Conservation (phyloP, 495 filamentous ascomycete genomes). For the Xylaria longipes region DNA sequence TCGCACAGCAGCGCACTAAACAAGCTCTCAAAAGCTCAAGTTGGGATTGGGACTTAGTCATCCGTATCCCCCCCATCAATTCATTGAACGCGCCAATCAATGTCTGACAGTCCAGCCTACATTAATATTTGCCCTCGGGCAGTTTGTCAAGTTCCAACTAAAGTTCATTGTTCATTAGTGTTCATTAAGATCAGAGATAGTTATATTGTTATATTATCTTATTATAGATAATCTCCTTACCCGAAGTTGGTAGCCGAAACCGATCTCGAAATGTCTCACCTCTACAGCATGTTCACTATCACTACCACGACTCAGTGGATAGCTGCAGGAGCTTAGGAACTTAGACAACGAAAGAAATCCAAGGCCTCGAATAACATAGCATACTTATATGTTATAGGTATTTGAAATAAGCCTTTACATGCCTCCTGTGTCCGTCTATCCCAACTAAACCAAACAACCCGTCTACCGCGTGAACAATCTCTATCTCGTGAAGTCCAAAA, state of each 20-base stretch:
- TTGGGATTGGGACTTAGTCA: not conserved
- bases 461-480: not conserved
- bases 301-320: too few relatives aligned
- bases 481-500: constrained; percentile 38
- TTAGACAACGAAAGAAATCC: too few relatives aligned
- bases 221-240: too few relatives aligned
- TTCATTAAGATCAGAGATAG: too few relatives aligned
- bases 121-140: not conserved
- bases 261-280: too few relatives aligned
- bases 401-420: not conserved
- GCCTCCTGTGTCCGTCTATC: not conserved
- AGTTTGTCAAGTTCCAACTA: not conserved
- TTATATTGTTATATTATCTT: too few relatives aligned
- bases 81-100: not conserved
- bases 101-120: not conserved
- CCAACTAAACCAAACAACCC: not conserved
- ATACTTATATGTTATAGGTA: not conserved
- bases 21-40: too few relatives aligned
- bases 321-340: too few relatives aligned
- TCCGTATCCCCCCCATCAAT: not conserved
- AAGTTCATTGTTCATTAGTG: not conserved
- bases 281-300: too few relatives aligned
- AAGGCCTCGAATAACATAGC: too few relatives aligned
- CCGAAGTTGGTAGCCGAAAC: too few relatives aligned
- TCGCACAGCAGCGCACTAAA: too few relatives aligned